Conservation (phyloP, 2,329 filamentous ascomycete genomes). For the Emydomyces testavorans region DNA sequence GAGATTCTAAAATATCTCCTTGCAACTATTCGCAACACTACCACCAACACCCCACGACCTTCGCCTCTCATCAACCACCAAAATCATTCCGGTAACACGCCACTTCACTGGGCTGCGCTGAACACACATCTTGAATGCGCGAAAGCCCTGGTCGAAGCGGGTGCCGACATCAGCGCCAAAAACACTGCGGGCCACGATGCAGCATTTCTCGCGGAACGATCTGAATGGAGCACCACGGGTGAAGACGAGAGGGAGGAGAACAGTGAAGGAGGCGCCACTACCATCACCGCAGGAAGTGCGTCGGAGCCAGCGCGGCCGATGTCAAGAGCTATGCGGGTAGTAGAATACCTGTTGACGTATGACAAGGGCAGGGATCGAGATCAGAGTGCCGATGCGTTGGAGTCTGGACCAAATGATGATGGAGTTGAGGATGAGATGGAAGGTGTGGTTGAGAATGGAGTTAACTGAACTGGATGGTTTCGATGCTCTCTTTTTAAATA, state of each 20-base stretch:
- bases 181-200: slow-evolving; percentile 79
- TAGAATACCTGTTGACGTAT: slow-evolving; percentile 33
- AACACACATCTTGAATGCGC: slow-evolving; percentile 77
- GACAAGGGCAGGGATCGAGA: slow-evolving; percentile 24
- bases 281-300: not conserved
- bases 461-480: not conserved
- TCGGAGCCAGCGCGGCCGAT: slow-evolving; percentile 15
- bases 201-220: slow-evolving; percentile 60
- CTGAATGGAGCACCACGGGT: slow-evolving; percentile 42
- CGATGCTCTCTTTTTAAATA: too few species aligned
- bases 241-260: slow-evolving; percentile 14
- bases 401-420: not conserved
- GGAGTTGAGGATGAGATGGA: slow-evolving; percentile 6
- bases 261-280: slow-evolving; percentile 14
- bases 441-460: not conserved
- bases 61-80: slow-evolving; percentile 36
- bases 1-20: slow-evolving; percentile 42
- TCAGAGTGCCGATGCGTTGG: not conserved
- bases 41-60: slow-evolving; percentile 9
- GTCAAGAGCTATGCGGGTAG: slow-evolving; percentile 31
- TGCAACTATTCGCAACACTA: slow-evolving; percentile 27
- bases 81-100: slow-evolving; percentile 79
- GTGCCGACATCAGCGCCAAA: slow-evolving; percentile 63
- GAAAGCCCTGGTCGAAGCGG: slow-evolving; percentile 61
- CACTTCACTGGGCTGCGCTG: slow-evolving; percentile 85